Evolutionary conservation across 2,329 filamentous ascomycete species (phyloP), one percentile per base, ranked within the genome.

Genomic region (Taxawa tesnikishii): DNA sequence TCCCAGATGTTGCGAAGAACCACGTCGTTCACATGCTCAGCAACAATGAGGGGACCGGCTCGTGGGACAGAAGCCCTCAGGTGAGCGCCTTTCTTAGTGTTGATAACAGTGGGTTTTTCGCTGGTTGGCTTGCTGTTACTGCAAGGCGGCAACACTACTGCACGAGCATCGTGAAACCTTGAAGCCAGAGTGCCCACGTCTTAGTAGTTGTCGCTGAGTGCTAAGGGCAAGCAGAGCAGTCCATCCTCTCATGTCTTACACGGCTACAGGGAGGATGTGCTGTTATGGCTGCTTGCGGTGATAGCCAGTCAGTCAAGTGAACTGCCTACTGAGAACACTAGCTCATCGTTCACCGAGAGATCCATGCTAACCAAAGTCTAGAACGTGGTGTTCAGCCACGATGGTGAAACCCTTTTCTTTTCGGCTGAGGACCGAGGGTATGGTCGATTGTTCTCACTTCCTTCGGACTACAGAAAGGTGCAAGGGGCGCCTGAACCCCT

Each of bases 391-490:
- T 75, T 69, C 66, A 61, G 63, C 14, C 42, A 50, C 2, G 60
- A 75, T 42, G 61, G 78, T 34, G 62, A 68, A 36, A 67, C 70
- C 31, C 55, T 94, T 4, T 82, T 79, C 44, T 68, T 87, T n/a
- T 71, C 73, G 2, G 81, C 80, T 3, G 83, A 92, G 53, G 71
- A 80, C 33, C 57, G 71, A 24, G 84, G 75, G 1, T 67, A 70
- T 28, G 62, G 62, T 6, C 62, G 73, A 29, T 59, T 83, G 1
- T 84, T 71, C 62, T 70, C 59, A 35, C 58, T 82, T 3, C 70
- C 75, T 3, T 63, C 73, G 2, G 23, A 32, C 15, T 29, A 34
- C 14, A 26, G 16, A 12, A 16, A 23, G 15, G 37, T 12, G 24
- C 32, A 19, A 17, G 27, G 29, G 6, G 54, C 66, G 13, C 73